A percentile compares a stretch with the other conserved stretches of the same genome.
Conservation (phyloP, 305 asterid genomes). For the Solanum hybrid region DNA sequence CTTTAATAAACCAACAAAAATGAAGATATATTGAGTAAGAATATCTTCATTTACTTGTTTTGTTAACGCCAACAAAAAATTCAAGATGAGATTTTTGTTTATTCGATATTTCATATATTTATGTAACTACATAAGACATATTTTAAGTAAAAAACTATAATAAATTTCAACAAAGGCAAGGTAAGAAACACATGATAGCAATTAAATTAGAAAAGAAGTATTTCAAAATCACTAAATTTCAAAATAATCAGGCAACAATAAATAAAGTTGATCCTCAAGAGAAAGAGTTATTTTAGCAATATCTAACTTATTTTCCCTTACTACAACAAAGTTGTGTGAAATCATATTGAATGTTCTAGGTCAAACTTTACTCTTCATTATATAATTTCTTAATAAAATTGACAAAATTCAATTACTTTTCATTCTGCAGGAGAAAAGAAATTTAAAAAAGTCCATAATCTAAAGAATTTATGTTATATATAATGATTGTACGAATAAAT, state of each 20-base stretch:
- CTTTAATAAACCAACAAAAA: not conserved
- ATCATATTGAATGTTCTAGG: not conserved
- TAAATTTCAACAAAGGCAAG: not conserved
- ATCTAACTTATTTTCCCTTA: not conserved
- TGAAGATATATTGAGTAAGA: not conserved
- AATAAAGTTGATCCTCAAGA: not conserved
- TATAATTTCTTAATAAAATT: not conserved
- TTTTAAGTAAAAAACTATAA: too few species aligned
- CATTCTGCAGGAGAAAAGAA: too few species aligned
- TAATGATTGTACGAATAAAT: not conserved
- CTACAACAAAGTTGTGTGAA: not conserved
- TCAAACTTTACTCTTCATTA: not conserved
- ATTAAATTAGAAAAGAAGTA: not conserved
- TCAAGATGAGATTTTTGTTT: too few species aligned
- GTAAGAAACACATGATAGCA: not conserved
- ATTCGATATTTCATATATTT: not conserved
- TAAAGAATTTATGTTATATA: not conserved
- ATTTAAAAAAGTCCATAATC: too few species aligned
- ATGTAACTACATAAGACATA: not conserved
- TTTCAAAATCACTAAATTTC: not conserved
- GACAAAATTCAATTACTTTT: not conserved
- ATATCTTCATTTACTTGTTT: not conserved
- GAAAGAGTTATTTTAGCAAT: not conserved
- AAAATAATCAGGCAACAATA: not conserved
- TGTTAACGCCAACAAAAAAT: not conserved